Base-by-base conservation (phyloP, 2,329 filamentous ascomycete genomes). In the Fusarium xylarioides region DNA sequence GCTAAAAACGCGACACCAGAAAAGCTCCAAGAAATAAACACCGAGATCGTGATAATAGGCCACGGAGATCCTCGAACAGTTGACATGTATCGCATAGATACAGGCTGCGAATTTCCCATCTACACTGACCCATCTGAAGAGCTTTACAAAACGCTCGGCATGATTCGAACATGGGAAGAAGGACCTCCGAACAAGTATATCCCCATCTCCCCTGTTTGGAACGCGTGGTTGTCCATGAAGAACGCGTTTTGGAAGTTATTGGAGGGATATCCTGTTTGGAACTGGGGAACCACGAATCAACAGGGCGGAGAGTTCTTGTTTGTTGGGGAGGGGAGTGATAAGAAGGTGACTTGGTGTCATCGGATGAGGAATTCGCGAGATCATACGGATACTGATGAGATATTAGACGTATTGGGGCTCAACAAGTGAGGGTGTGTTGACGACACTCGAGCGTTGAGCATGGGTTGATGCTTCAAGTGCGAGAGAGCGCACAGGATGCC, bases 301-400 rank as follows among this genome's bases (percentile, higher is more conserved):
- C 71, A 74, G 12, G 71, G 71, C 0, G 71, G 71, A 4, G 71
- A 74, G 34, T 71, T 74, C 18, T 12, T 74, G 11, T 74, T 74
- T 15, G 50, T 62, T 21, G 59, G 67, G 1, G 40, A 64, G 4
- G 67, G 46, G 1, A 50, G 55, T 8, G 35, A 61, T 1, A 74
- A 55, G 40, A 40, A 16, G 5, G 55, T 74, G 18, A 53, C 28
- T 0, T 74, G 71, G 71, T 74, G 71, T 30, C 71, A 74, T 61
- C 52, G 71, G 1, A 74, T 74, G 71, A 65, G 43, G 18, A 11
- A 30, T 7, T 40, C 55, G 2, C 52, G 50, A 14, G 71, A 74
- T 5, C 71, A 74, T 42, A 52, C 71, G 3, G 63, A 71, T 30
- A 61, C 62, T 15, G 38, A 71, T 42, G 56, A 68, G 38, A 71